A percentile compares a stretch with the other conserved stretches of the same genome.
These are phyloP conservation scores for Xylaria sp. DNA, from an alignment of 2,329 filamentous ascomycete genomes.

Conservation along the genomic window DNA sequence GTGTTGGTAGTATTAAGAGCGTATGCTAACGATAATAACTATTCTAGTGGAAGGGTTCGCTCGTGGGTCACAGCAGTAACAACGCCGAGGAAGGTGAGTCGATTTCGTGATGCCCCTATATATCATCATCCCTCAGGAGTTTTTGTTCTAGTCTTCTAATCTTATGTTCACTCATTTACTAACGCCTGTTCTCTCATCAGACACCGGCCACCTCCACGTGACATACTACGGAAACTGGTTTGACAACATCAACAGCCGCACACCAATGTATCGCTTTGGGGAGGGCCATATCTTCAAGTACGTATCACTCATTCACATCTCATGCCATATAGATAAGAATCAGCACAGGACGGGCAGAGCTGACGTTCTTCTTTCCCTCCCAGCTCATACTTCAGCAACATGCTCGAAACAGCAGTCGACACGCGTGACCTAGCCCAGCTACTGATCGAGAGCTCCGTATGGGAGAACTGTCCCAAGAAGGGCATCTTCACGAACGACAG, in stretches of 20 bases:
- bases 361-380: background rate
- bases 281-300: constrained; percentile 47
- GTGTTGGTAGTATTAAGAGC: background rate
- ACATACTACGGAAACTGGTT: constrained; percentile 56
- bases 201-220: constrained; percentile 50
- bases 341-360: background rate
- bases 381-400: constrained; percentile 16
- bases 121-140: background rate
- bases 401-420: constrained; percentile 15
- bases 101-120: background rate
- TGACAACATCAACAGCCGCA: constrained; percentile 52
- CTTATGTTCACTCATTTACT: background rate
- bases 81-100: constrained; percentile 40
- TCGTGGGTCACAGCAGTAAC: constrained; percentile 53
- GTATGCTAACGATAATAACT: background rate
- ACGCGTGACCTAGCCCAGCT: constrained; percentile 18
- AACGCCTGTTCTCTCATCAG: constrained; percentile 21
- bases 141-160: no score
- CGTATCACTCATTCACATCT: background rate
- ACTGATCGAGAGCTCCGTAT: constrained; percentile 21
- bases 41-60: constrained; percentile 54
- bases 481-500: constrained; percentile 36
- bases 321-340: background rate
- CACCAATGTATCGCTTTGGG: constrained; percentile 53
- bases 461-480: constrained; percentile 18